phyloP scores from a whole-genome alignment of 2,329 filamentous ascomycete species.

The Xylaria sp. region DNA sequence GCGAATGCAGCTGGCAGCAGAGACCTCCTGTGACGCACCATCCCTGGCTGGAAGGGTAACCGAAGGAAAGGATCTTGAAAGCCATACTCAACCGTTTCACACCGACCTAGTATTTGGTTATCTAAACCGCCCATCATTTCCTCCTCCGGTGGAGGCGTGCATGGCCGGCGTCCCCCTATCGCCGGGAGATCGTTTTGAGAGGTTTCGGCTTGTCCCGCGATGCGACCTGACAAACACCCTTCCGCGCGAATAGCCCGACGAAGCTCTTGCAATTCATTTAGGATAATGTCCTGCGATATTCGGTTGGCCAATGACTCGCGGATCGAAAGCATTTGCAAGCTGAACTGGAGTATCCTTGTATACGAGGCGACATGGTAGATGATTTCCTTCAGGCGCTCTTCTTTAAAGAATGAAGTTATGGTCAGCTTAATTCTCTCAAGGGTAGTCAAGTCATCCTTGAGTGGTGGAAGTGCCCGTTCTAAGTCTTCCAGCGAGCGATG shows the following conservation, averaged over 20 bases:
- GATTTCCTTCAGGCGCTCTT: constrained; percentile 22
- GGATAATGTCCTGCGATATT: constrained; percentile 27
- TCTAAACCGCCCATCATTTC: constrained; percentile 16
- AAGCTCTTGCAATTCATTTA: constrained; percentile 25
- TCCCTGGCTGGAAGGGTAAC: neutral
- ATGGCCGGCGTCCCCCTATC: neutral
- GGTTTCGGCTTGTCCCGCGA: neutral
- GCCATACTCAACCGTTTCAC: constrained; percentile 23
- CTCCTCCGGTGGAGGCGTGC: neutral
- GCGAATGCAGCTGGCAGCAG: neutral
- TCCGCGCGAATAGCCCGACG: constrained; percentile 22
- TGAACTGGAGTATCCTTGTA: constrained; percentile 27
- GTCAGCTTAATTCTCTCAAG: constrained; percentile 20
- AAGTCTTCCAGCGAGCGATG: constrained; percentile 20
- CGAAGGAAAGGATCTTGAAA: neutral
- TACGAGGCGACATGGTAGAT: constrained; percentile 26
- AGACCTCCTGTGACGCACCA: neutral
- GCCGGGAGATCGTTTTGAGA: neutral
- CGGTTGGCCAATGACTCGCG: constrained; percentile 24
- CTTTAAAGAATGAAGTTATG: constrained; percentile 23
- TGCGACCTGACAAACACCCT: constrained; percentile 15
- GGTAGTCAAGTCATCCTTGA: constrained; percentile 16
- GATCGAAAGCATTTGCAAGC: constrained; percentile 28
- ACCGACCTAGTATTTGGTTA: constrained; percentile 26
- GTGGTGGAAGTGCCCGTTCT: constrained; percentile 20